These are phyloP conservation scores for Salix caprea DNA, from an alignment of 345 rosid genomes.

Conservation along the genomic window DNA sequence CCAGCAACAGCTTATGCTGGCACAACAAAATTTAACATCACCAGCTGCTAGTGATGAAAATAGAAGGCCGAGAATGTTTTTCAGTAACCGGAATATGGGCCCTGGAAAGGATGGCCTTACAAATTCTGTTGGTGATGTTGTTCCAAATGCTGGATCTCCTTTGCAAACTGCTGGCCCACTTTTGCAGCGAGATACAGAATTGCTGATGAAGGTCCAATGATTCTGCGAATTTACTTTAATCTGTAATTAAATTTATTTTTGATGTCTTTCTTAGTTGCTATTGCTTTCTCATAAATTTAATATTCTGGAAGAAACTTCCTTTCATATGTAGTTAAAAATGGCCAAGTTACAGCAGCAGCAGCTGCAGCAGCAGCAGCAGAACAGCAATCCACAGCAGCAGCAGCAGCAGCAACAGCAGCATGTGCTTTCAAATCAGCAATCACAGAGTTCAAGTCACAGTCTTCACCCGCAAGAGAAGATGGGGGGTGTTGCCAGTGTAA, in stretches of 20 bases:
- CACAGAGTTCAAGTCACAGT: conserved; percentile 67
- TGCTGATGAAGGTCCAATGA: conserved; percentile 53
- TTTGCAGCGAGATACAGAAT: conserved; percentile 62
- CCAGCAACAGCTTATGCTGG: conserved; percentile 90
- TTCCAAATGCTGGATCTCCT: conserved; percentile 66
- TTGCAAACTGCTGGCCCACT: conserved; percentile 56
- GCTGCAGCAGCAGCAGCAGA: conserved; percentile 38
- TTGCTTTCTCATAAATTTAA: not conserved
- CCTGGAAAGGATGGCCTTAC: conserved; percentile 73
- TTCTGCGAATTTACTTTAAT: not conserved
- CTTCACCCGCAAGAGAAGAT: conserved; percentile 82
- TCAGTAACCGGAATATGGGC: conserved; percentile 54
- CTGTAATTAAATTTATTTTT: not conserved
- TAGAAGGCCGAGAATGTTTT: conserved; percentile 72
- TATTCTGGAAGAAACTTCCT: not conserved
- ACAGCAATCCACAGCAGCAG: conserved; percentile 47
- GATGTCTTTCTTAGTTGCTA: not conserved
- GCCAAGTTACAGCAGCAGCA: conserved; percentile 53
- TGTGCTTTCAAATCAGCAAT: conserved; percentile 60
- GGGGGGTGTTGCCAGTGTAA: conserved; percentile 66
- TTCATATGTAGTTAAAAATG: conserved; percentile 51
- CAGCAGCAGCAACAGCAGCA: conserved; percentile 59
- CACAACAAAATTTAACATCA: conserved; percentile 79
- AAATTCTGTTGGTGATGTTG: conserved; percentile 64
- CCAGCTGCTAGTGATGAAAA: conserved; percentile 70